A percentile compares a stretch with the other conserved stretches of the same genome.
Conservation (phyloP, 2,329 filamentous ascomycete species). For the Calonectria honghensis region DNA sequence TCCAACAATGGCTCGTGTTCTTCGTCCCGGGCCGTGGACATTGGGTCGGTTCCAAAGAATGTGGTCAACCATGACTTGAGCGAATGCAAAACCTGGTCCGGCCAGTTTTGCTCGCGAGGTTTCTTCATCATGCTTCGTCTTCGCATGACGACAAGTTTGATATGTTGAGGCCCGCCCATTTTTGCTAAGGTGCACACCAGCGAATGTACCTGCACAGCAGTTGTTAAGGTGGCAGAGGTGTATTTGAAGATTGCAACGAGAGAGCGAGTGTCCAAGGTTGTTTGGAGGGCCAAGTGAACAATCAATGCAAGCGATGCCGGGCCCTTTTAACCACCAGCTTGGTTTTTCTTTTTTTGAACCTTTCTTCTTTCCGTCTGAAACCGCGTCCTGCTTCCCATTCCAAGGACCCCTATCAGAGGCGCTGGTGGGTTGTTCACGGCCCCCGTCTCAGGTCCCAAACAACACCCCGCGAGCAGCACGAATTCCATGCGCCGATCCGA, state of each 20-base stretch:
- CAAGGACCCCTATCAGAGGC: slow-evolving; percentile 8
- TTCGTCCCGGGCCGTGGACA: slow-evolving; percentile 32
- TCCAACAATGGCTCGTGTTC: slow-evolving; percentile 52
- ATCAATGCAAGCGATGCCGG: not conserved
- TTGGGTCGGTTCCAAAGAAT: slow-evolving; percentile 14
- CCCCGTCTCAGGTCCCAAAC: slow-evolving; percentile 4
- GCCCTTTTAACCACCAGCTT: slow-evolving; percentile 17
- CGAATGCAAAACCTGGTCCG: slow-evolving; percentile 42
- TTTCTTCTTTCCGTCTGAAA: slow-evolving; percentile 21
- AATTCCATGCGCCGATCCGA: slow-evolving; percentile 17
- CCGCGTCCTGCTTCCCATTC: slow-evolving; percentile 13
- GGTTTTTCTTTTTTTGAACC: not conserved
- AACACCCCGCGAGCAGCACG: slow-evolving; percentile 6
- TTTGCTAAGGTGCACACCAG: not conserved
- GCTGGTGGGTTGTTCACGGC: slow-evolving; percentile 22
- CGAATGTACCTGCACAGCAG: not conserved
- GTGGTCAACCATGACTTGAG: slow-evolving; percentile 40
- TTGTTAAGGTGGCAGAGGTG: slow-evolving; percentile 23
- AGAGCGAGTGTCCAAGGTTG: not conserved
- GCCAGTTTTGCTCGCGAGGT: slow-evolving; percentile 30
- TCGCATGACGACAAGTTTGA: slow-evolving; percentile 45
- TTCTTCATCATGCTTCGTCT: slow-evolving; percentile 18
- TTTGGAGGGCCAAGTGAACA: not conserved
- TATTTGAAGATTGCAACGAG: slow-evolving; percentile 3
- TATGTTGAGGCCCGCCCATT: slow-evolving; percentile 43